Base-by-base conservation (phyloP, 495 filamentous ascomycete species). In the Xylaria flabelliformis region DNA sequence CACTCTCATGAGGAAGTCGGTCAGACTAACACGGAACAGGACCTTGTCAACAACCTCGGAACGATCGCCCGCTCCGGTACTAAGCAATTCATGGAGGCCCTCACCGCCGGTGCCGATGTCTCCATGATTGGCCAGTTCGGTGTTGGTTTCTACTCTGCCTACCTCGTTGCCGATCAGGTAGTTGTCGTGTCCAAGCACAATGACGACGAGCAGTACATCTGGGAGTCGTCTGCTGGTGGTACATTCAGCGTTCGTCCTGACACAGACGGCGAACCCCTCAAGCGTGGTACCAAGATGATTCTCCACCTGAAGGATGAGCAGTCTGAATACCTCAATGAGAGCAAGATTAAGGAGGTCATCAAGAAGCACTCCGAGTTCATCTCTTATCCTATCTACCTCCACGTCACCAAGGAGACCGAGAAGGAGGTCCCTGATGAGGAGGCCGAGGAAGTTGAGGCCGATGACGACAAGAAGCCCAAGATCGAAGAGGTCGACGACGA, bases 311-410 rank as follows among this genome's bases (percentile, higher is more conserved):
- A 99, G 92, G 96, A 99, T 80, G 96, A 98, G 91, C 96, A 98
- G 88, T 89, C 85, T 72, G 96, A 98, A 84, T 99, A 97, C 89
- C 91, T 98, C 79, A 95, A 98, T 85, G 95, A 98, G 90, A 90
- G 90, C 88, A 94, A 95, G 89, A 94, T 99, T 88, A 99, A 99
- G 92, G 96, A 99, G 90, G 94, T 99, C 74, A 94, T 99, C 86
- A 98, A 98, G 94, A 99, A 99, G 92, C 96, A 99, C 92, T 98
- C 96, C 83, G 96, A 99, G 89, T 99, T 99, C 91, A 99, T 99
- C 89, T 98, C 97, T 66, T 99, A 99, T 90, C 96, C 96, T 76
- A 99, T 99, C 90, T 99, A 97, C 89, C 96, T 99, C 72, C 96
- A 99, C 85, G 93, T 98, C 81, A 84, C 92, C 81, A 99, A 99